phyloP scores from a whole-genome alignment of 2,329 filamentous ascomycete genomes.

The Paecilomyces dactylethromorphus region DNA sequence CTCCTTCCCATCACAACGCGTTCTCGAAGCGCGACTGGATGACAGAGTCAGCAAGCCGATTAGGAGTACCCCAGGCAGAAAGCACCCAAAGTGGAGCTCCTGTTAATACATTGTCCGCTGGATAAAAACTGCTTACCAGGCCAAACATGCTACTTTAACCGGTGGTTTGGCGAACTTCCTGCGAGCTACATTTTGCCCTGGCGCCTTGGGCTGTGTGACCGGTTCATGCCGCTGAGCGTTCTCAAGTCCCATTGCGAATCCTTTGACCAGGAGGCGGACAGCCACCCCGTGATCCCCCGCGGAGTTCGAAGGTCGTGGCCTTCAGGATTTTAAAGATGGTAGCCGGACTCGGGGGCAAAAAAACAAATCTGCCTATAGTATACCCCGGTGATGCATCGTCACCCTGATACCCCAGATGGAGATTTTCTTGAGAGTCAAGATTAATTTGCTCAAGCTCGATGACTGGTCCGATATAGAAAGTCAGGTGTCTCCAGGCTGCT shows the following conservation, averaged over 20 bases:
- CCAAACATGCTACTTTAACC: conserved; percentile 38
- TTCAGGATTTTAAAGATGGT: background rate
- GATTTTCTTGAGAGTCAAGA: background rate
- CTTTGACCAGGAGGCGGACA: background rate
- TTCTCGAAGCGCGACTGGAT: conserved; percentile 35
- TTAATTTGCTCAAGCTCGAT: conserved; percentile 7
- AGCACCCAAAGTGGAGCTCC: background rate
- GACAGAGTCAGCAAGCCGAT: conserved; percentile 1
- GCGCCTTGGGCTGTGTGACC: conserved; percentile 7
- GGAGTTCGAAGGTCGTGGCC: background rate
- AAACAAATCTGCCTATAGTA: background rate
- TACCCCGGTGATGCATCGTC: background rate
- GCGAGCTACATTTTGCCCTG: conserved; percentile 25
- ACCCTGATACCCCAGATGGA: background rate
- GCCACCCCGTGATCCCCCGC: background rate
- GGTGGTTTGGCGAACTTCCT: conserved; percentile 41
- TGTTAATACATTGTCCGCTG: background rate
- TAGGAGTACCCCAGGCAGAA: background rate
- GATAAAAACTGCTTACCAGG: conserved; percentile 28
- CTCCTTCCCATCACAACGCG: conserved; percentile 38
- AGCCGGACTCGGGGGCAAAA: background rate
- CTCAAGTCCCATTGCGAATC: conserved; percentile 17
- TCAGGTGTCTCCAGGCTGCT: conserved; percentile 15
- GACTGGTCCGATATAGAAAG: conserved; percentile 25
- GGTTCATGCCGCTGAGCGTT: conserved; percentile 7